Conservation (phyloP, 1,139 yeast species). For the Yamadazyma buinensis region DNA sequence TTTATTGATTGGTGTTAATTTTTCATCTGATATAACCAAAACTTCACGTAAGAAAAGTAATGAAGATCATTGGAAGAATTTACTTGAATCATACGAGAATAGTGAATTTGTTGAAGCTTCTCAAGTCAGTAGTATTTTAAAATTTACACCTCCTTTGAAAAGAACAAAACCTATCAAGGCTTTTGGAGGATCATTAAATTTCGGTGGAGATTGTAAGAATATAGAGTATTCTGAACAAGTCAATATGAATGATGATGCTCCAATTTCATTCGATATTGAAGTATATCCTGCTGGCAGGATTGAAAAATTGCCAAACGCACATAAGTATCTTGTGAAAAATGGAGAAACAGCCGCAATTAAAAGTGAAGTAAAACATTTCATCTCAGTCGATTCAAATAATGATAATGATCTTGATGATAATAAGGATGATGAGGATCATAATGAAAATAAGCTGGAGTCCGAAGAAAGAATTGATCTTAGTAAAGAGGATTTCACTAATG, state of each 20-base stretch:
- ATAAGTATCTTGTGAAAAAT: conserved; percentile 23
- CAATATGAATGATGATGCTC: conserved; percentile 5
- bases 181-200: conserved; percentile 35
- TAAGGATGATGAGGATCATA: conserved; percentile 12
- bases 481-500: conserved; percentile 35
- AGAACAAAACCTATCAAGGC: conserved; percentile 33
- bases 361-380: conserved; percentile 21
- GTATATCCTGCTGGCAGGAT: conserved; percentile 61
- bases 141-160: conserved; percentile 25
- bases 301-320: conserved; percentile 33
- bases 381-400: conserved; percentile 13
- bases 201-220: conserved; percentile 27
- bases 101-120: conserved; percentile 15
- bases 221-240: conserved; percentile 11
- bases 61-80: conserved; percentile 14
- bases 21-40: conserved; percentile 10
- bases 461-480: conserved; percentile 3
- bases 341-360: conserved; percentile 14
- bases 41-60: conserved; percentile 8
- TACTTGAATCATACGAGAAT: conserved; percentile 11
- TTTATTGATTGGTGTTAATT: conserved; percentile 26
- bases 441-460: conserved; percentile 14
- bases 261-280: conserved; percentile 44
- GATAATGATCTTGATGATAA: conserved; percentile 16
- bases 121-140: conserved; percentile 13